phyloP scores from a whole-genome alignment of 2,329 filamentous ascomycete genomes.

The Neofusicoccum kwambonambiense region DNA sequence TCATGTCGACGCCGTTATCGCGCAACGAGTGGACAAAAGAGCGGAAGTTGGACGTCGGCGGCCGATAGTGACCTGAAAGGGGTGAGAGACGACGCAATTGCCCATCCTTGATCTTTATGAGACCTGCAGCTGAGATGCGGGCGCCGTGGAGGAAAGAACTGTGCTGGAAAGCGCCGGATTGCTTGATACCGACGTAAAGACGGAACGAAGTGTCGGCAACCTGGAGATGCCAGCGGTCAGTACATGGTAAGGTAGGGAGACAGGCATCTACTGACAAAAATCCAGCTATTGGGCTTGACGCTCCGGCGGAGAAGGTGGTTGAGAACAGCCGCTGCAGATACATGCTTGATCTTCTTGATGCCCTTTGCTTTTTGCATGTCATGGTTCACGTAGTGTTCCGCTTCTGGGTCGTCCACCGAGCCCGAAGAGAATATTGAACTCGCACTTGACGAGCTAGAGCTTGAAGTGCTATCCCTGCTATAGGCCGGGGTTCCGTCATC shows the following conservation, averaged over 20 bases:
- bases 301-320: slow-evolving; percentile 76
- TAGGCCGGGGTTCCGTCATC: slow-evolving; percentile 45
- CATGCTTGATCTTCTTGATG: slow-evolving; percentile 61
- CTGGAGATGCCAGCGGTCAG: slow-evolving; percentile 20
- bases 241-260: background rate
- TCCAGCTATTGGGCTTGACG: slow-evolving; percentile 87
- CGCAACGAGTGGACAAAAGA: slow-evolving; percentile 74
- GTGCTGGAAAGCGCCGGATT: slow-evolving; percentile 85
- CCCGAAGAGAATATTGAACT: slow-evolving; percentile 41
- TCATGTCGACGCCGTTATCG: slow-evolving; percentile 75
- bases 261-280: slow-evolving; percentile 60
- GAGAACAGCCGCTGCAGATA: slow-evolving; percentile 70
- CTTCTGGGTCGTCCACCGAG: slow-evolving; percentile 57
- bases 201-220: slow-evolving; percentile 79
- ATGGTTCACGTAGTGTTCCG: slow-evolving; percentile 64
- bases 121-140: slow-evolving; percentile 76
- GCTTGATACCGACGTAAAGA: slow-evolving; percentile 87
- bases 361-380: slow-evolving; percentile 62
- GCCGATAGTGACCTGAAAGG: slow-evolving; percentile 75
- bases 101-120: slow-evolving; percentile 82
- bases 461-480: slow-evolving; percentile 23
- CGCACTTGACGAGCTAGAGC: slow-evolving; percentile 27
- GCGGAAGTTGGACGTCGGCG: slow-evolving; percentile 78
- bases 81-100: slow-evolving; percentile 71
- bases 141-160: slow-evolving; percentile 83